Base-by-base conservation (phyloP, 768 basidiomycete species). In the Lentinula sp. region DNA sequence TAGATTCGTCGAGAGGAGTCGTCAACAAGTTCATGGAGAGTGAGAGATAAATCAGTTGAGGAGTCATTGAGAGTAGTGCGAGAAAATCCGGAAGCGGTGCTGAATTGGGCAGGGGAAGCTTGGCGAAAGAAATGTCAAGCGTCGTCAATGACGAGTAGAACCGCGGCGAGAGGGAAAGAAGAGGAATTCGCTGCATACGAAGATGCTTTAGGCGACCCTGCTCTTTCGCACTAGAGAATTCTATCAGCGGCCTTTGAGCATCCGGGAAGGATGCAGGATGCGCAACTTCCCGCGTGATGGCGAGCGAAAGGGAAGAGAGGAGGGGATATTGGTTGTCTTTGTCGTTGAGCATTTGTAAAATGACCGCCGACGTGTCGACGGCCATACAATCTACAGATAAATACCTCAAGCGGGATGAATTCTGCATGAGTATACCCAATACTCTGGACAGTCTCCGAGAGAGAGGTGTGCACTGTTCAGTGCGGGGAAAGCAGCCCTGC, bases 61-160 rank as follows among this genome's bases (percentile, higher is more conserved):
- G 51, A 83, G 67, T 57, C 79, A 73, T 37, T 62, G 66, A 61
- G 71, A 66, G 35, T 81, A 70, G 18, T 73, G 65, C 4, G 80
- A 81, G 67, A 80, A 72, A 62, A 69, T 76, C 62, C 76, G 66
- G 37, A 69, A 67, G 60, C 70, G 73, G 53, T 70, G 75, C 59
- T 71, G 67, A n/a, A 64, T 66, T 61, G 42, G 68, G 23, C 37
- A 56, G 41, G 16, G 60, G 42, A 41, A 41, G 76, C 36, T 71
- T 74, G 3, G 73, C 68, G 62, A 73, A 81, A 37, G 68, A 71
- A 28, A 85, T 69, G 59, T 81, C 77, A 23, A 85, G 72, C 16
- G 70, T 72, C 59, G 66, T 70, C 50, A 83, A 69, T 60, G 77
- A 76, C 32, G 69, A 64, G 46, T 81, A 64, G 56, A 79, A 71